phyloP scores from a whole-genome alignment of 495 filamentous ascomycete genomes.

The Penicillium desertorum region DNA sequence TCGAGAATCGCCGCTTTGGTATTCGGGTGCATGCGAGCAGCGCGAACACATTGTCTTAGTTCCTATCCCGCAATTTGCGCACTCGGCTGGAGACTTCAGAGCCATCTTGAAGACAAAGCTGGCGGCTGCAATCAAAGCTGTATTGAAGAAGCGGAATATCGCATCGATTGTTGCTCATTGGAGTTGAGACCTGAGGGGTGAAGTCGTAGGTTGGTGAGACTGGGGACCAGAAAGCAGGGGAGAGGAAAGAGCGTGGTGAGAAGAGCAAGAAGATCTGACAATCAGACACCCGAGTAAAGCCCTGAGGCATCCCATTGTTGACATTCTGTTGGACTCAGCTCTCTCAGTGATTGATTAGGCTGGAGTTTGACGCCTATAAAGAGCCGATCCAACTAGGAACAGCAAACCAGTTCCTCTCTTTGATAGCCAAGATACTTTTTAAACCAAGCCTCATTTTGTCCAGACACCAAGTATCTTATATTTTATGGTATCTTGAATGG shows the following conservation, averaged over 20 bases:
- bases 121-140: not conserved
- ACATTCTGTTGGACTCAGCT: not conserved
- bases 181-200: not conserved
- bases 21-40: slow-evolving; percentile 1
- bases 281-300: not conserved
- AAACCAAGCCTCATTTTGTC: no score
- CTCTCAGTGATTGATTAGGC: not conserved
- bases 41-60: not conserved
- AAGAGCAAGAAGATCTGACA: not conserved
- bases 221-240: not conserved
- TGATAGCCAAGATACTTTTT: not conserved
- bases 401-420: not conserved
- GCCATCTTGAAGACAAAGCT: slow-evolving; percentile 1
- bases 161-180: not conserved
- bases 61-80: not conserved
- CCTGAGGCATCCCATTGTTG: not conserved
- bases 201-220: not conserved
- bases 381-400: not conserved
- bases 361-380: not conserved
- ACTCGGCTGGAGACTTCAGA: not conserved
- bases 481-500: not conserved
- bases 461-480: no score
- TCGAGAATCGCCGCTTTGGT: not conserved
- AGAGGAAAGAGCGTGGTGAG: not conserved
- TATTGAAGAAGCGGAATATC: not conserved